Percentiles rank a stretch among this genome's conserved stretches.
phyloP scores from a whole-genome alignment of 2,329 filamentous ascomycete species.

The Periglandula ipomoeae region DNA sequence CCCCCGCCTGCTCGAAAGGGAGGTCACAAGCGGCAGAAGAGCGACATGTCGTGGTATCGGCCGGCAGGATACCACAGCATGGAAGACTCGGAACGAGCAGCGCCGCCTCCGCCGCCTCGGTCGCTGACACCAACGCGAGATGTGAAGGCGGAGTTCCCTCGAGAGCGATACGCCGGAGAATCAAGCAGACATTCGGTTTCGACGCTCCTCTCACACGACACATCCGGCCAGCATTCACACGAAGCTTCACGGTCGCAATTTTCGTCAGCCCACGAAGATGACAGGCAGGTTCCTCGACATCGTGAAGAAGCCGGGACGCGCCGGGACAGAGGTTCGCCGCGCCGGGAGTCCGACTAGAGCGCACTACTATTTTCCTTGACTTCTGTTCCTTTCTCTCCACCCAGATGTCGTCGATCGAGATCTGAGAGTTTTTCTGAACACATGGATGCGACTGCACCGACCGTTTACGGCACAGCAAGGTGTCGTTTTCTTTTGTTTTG shows the following conservation, averaged over 20 bases:
- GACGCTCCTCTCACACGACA: slow-evolving; percentile 20
- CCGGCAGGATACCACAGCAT: slow-evolving; percentile 13
- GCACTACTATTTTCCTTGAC: neutral
- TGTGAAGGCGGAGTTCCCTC: slow-evolving; percentile 10
- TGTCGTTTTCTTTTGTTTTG: neutral
- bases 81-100: slow-evolving; percentile 14
- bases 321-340: slow-evolving; percentile 9
- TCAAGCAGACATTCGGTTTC: slow-evolving; percentile 25
- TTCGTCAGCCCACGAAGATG: slow-evolving; percentile 1
- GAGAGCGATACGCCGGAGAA: slow-evolving; percentile 21
- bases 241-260: slow-evolving; percentile 9
- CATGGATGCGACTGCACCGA: neutral
- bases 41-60: slow-evolving; percentile 28
- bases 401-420: neutral
- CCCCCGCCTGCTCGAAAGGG: slow-evolving; percentile 17
- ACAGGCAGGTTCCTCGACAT: slow-evolving; percentile 2
- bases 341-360: slow-evolving; percentile 1
- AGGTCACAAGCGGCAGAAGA: slow-evolving; percentile 26
- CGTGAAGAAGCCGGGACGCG: slow-evolving; percentile 6
- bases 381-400: neutral
- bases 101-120: slow-evolving; percentile 6
- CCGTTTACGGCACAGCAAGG: neutral
- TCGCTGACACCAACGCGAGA: slow-evolving; percentile 11
- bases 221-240: slow-evolving; percentile 10
- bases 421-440: neutral